Conservation (phyloP, 2,329 filamentous ascomycete genomes). For the Sporothrix phasma region DNA sequence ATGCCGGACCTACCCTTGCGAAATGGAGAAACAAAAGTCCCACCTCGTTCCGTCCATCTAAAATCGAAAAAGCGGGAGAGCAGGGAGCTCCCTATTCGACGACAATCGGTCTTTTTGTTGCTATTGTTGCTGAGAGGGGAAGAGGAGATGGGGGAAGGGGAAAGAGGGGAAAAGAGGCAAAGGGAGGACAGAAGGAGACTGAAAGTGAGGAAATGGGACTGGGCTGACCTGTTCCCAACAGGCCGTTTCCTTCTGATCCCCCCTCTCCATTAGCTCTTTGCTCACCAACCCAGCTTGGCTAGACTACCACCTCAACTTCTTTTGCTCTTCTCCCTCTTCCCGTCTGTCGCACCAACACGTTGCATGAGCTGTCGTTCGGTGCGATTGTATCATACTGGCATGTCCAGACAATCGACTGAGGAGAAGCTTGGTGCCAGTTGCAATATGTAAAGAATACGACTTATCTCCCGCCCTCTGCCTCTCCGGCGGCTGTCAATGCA, state of each 20-base stretch:
- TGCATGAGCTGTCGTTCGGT: background rate
- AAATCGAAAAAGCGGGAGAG: background rate
- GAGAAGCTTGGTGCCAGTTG: background rate
- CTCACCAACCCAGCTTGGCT: background rate
- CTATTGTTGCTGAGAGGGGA: no score
- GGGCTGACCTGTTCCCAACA: no score
- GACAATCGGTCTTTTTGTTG: background rate
- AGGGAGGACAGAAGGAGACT: background rate
- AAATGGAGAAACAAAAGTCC: background rate
- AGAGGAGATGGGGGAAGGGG: background rate
- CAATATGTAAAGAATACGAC: background rate
- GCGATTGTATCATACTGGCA: background rate
- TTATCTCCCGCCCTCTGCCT: background rate
- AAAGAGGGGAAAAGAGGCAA: background rate
- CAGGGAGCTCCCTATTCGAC: constrained; percentile 6
- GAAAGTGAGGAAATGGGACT: background rate
- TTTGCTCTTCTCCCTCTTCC: background rate
- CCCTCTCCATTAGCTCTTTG: background rate
- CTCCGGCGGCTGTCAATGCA: background rate
- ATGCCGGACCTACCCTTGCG: background rate
- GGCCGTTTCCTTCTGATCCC: no score
- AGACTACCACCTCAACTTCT: background rate
- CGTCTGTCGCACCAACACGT: background rate
- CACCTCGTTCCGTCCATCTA: background rate
- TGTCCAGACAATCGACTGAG: background rate